Evolutionary conservation across 257 asterid species (phyloP), one percentile per base, ranked within the genome.

Genomic region (Fraxinus excelsior): DNA sequence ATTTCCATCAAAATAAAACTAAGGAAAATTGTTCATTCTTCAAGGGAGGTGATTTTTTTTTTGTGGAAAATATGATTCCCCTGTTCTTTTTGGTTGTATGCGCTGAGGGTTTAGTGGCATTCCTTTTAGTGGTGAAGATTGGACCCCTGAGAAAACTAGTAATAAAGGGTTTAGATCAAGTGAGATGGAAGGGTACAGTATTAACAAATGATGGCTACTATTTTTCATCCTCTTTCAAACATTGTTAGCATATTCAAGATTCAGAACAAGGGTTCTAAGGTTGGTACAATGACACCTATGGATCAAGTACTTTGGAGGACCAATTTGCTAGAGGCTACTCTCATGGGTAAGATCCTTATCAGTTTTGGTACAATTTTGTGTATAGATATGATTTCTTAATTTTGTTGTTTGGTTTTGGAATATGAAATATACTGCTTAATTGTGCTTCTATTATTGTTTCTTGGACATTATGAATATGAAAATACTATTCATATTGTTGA

Each of bases 221-320:
- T 95, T 21, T 89, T 90, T 92, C 26, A 92, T 92, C 58, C 86
- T 95, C 13, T 75, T 32, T 95, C 97, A n/a, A 82, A 92, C 78
- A 89, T 95, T 25, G 84, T 82, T 71, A 95, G 97, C 90, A 90
- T 95, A 76, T 67, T 91, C 84, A 92, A 88, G 95, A 92, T 95
- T 90, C 99, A 92, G 87, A 95, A 95, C 73, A 95, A 95, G 83
- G 98, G 99, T 79, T 93, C 91, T 38, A 95, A 95, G 85, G 92
- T 92, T 75, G 99, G 99, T 60, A 88, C 99, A 0, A 95, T 95
- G 99, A 92, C 99, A 21, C 99, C 99, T 0, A 95, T 95, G 99
- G 99, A 95, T 90, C 98, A 95, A 79, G 99, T 95, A 4, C 91
- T 95, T 72, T 95, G 99, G 99, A 95, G 99, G 83, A 95, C 99